A percentile compares a stretch with the other conserved stretches of the same genome.
phyloP scores from a whole-genome alignment of 2,329 filamentous ascomycete species.

The Colletotrichum gigasporum region DNA sequence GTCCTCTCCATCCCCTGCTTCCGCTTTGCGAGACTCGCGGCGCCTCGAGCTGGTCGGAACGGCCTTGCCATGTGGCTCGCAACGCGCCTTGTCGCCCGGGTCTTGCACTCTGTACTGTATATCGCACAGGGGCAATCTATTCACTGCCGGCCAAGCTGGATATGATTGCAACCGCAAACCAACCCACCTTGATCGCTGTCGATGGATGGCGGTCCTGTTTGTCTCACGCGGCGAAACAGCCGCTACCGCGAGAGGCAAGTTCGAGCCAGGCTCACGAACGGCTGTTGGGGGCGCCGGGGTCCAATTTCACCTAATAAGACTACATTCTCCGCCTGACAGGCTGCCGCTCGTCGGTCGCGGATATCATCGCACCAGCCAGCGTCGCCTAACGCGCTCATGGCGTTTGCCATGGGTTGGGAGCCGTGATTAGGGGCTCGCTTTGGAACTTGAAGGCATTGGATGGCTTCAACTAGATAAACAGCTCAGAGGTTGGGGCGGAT shows the following conservation, averaged over 20 bases:
- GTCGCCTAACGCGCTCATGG: conserved; percentile 12
- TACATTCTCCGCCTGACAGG: conserved; percentile 29
- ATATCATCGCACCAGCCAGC: conserved; percentile 10
- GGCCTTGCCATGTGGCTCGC: conserved; percentile 6
- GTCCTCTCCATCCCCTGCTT: conserved; percentile 6
- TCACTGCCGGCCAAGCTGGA: neutral
- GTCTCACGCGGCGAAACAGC: conserved; percentile 14
- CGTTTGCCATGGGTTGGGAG: neutral
- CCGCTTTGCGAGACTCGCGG: conserved; percentile 21
- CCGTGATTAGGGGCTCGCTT: conserved; percentile 10
- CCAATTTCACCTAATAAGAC: conserved; percentile 28
- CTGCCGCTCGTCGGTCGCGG: conserved; percentile 22
- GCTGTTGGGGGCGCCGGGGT: neutral
- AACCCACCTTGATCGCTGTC: neutral
- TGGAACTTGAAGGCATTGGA: conserved; percentile 1
- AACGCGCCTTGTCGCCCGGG: neutral
- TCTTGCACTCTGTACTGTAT: neutral
- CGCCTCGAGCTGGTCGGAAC: conserved; percentile 24
- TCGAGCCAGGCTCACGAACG: conserved; percentile 15
- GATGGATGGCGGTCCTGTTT: neutral
- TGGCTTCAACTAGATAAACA: neutral
- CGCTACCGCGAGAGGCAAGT: neutral
- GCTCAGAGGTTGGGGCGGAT: conserved; percentile 1
- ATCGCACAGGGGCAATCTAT: neutral
- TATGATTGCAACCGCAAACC: neutral